phyloP scores from a whole-genome alignment of 2,329 filamentous ascomycete genomes.

The Colletotrichum incanum region DNA sequence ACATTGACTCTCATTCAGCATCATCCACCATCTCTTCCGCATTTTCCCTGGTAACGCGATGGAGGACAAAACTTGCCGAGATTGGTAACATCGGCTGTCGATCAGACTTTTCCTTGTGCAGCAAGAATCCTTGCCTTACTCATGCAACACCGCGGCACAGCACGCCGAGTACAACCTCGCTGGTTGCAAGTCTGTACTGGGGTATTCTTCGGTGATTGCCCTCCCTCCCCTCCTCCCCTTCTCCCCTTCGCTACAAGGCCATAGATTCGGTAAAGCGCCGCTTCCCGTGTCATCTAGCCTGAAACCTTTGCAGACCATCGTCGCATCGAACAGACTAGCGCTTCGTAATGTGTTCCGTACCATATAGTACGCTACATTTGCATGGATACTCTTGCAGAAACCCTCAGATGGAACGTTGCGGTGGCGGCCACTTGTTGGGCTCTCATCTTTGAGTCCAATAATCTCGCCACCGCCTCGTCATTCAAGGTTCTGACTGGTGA shows the following conservation, averaged over 20 bases:
- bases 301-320: background rate
- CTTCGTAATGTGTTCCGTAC: background rate
- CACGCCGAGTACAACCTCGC: background rate
- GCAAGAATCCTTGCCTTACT: background rate
- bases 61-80: background rate
- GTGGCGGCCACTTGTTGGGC: background rate
- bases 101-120: constrained; percentile 16
- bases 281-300: constrained; percentile 7
- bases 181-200: background rate
- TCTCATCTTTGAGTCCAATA: background rate
- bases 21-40: background rate
- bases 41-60: background rate
- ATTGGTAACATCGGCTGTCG: background rate
- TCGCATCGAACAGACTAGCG: background rate
- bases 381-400: background rate
- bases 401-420: constrained; percentile 4
- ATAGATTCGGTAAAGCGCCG: constrained; percentile 2
- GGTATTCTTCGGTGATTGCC: constrained; percentile 7
- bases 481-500: constrained; percentile 18
- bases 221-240: no score
- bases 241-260: constrained; percentile 3
- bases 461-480: background rate
- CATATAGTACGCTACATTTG: background rate
- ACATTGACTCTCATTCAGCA: background rate
- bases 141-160: constrained; percentile 19